Conservation (phyloP, 305 asterid species). For the Fraxinus sp. region DNA sequence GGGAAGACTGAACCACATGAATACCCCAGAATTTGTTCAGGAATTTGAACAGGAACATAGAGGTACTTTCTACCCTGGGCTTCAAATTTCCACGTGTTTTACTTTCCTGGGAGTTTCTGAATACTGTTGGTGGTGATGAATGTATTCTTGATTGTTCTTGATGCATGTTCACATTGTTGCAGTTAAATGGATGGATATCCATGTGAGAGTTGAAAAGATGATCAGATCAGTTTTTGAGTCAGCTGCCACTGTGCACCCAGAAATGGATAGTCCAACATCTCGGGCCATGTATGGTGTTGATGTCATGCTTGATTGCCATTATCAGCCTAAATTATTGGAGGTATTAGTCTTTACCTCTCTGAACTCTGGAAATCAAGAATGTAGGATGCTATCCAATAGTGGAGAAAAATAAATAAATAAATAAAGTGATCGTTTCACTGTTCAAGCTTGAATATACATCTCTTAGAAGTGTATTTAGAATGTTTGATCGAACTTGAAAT, state of each 20-base stretch:
- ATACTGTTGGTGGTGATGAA: background rate
- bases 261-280: slow-evolving; percentile 81
- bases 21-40: slow-evolving; percentile 71
- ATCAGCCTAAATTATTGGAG: slow-evolving; percentile 87
- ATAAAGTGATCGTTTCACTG: background rate
- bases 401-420: too few relatives aligned
- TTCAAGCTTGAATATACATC: background rate
- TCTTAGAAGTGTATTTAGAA: background rate
- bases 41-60: slow-evolving; percentile 87
- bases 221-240: slow-evolving; percentile 80
- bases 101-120: slow-evolving; percentile 1
- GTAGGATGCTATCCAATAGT: background rate
- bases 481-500: background rate
- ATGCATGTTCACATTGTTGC: slow-evolving; percentile 31
- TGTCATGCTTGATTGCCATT: slow-evolving; percentile 79
- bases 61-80: slow-evolving; percentile 40
- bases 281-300: slow-evolving; percentile 97
- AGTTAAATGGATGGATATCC: slow-evolving; percentile 92
- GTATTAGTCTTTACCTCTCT: slow-evolving; percentile 33
- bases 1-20: slow-evolving; percentile 83
- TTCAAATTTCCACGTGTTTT: slow-evolving; percentile 19
- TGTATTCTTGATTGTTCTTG: slow-evolving; percentile 2
- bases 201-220: slow-evolving; percentile 67
- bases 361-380: slow-evolving; percentile 5
- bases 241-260: slow-evolving; percentile 89